Evolutionary conservation across 345 rosid genomes (phyloP), one percentile per base, ranked within the genome.

Genomic region (Lenwebbia sp.): DNA sequence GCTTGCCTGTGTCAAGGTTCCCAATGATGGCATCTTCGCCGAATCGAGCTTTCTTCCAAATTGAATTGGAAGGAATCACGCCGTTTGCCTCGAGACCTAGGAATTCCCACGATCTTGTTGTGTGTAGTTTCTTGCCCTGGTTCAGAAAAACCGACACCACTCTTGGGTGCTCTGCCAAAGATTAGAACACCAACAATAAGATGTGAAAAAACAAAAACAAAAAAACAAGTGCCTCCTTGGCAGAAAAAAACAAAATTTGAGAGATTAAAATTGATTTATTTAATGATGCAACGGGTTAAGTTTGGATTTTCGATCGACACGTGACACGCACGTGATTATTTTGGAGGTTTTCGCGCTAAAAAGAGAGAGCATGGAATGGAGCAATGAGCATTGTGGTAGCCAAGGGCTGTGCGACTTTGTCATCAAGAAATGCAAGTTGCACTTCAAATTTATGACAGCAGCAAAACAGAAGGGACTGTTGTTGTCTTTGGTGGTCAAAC

Each of bases 91-190:
- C 98, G 28, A 93, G 90, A 17, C 93, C 92, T 83, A 97, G 88
- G 86, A 96, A 97, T n/a, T 94, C 95, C 99, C 99, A 97, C 65
- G 99, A 96, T 57, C 94, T 93, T 47, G 97, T 97, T 13, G 99
- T 97, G 91, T 96, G 98, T 37, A 97, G 89, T 83, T 95, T 92
- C 74, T 89, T 93, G 40, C 89, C 98, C 89, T 86, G 83, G 93
- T 94, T 94, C 90, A 86, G 84, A 91, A 95, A 96, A 28, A 95
- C 93, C 25, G 99, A 96, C 54, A 93, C 92, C 28, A 95, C 99
- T 9, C 90, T 90, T 5, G 99, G 98, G 87, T 96, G 95, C 88
- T 87, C 99, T 97, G 86, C 86, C 53, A 49, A 44, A 86, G 84
- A 30, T 4, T 12, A 8, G 19, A 52, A 60, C 40, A 83, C 49